Conservation (phyloP, 768 basidiomycete genomes). For the Phylloporus scabripes region DNA sequence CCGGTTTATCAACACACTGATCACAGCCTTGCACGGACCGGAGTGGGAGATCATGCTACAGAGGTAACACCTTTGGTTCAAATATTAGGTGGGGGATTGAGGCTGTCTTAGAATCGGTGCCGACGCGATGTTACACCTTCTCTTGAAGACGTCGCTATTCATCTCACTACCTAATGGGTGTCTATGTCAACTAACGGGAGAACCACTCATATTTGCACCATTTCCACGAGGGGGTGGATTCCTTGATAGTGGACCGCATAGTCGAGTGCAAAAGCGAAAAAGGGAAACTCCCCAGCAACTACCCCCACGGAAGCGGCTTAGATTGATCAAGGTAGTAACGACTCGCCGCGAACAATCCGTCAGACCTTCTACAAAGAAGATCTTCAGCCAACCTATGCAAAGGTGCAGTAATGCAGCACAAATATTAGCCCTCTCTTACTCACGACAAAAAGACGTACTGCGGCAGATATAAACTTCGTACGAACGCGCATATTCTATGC, state of each 20-base stretch:
- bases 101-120: slow-evolving; percentile 58
- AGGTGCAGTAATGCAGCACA: slow-evolving; percentile 9
- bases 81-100: background rate
- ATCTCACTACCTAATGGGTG: slow-evolving; percentile 77
- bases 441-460: slow-evolving; percentile 32
- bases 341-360: slow-evolving; percentile 1
- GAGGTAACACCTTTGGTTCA: slow-evolving; percentile 37
- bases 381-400: slow-evolving; percentile 12
- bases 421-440: background rate
- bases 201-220: slow-evolving; percentile 49
- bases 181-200: slow-evolving; percentile 77
- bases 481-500: slow-evolving; percentile 66
- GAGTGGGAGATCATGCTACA: slow-evolving; percentile 64
- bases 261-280: slow-evolving; percentile 20
- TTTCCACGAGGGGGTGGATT: slow-evolving; percentile 16
- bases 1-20: slow-evolving; percentile 67
- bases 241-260: slow-evolving; percentile 6
- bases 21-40: slow-evolving; percentile 56
- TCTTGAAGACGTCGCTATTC: slow-evolving; percentile 72
- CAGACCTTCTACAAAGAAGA: slow-evolving; percentile 6
- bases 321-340: slow-evolving; percentile 4
- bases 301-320: slow-evolving; percentile 27
- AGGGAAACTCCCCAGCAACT: slow-evolving; percentile 10
- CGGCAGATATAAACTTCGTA: slow-evolving; percentile 47
- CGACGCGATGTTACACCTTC: slow-evolving; percentile 69